Base-by-base conservation (phyloP, 208 protist genomes). In the Herpetomonas samuelpessoai region DNA sequence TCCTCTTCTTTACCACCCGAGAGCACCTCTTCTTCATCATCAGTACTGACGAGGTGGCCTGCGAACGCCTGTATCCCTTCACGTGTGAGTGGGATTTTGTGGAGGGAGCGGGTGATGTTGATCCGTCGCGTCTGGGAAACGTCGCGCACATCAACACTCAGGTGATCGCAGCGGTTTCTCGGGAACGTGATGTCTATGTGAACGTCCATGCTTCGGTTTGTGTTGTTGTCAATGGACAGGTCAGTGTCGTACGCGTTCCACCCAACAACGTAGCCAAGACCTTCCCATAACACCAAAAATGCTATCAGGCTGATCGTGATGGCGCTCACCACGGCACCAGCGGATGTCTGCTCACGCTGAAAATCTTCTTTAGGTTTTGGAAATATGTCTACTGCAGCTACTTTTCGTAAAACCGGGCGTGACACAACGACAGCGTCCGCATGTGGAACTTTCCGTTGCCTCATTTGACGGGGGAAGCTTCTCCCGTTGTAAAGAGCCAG, bases 131-230 rank as follows among this genome's bases (percentile, higher is more conserved):
- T 71, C 12, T 77, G 87, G 24, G 67, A 74, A 6, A 69, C 74
- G 59, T 96, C 90, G 22, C 91, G 52, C 10, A 86, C 58, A 62
- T 92, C 83, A 3, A 96, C 44, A 30, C 70, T 89, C n/a, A 94
- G 59, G 18, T 72, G 65, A 57, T 93, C 57, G 54, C 90, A 96
- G 1, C 45, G 48, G 4, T 88, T 63, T 19, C 49, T 52, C 0
- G 85, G 85, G 51, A 96, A 94, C 24, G 71, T 71, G 19, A 96
- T 78, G 48, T 96, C 83, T 19, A 96, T 69, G 51, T 96, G 74
- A 10, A 96, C 69, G 1, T 52, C 47, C 60, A 94, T 78, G 49
- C 85, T 65, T 14, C 74, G 68, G 16, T 66, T 57, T 39, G 65
- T 30, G 19, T 49, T 65, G 12, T 63, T 71, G 58, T 93, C 87